Conservation (phyloP, 441 rosid species). For the Theobroma grandiflorum region DNA sequence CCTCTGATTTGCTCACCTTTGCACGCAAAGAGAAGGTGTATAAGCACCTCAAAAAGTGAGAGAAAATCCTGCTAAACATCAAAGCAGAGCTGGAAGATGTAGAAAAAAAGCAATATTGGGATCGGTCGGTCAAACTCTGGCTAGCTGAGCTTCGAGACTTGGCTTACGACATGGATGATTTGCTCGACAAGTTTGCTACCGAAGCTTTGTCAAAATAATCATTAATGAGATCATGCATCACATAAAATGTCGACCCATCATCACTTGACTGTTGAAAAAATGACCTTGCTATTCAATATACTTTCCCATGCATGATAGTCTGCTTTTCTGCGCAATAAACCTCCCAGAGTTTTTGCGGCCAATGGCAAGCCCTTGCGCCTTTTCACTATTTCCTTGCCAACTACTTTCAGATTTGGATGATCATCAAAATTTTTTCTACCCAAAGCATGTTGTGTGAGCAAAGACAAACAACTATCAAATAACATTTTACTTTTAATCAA, state of each 20-base stretch:
- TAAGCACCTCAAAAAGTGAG: no score
- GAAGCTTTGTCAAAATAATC: background rate
- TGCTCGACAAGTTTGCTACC: constrained; percentile 25
- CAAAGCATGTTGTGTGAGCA: constrained; percentile 11
- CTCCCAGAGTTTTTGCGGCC: constrained; percentile 42
- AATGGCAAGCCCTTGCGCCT: constrained; percentile 29
- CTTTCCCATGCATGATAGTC: constrained; percentile 10
- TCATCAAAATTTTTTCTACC: background rate
- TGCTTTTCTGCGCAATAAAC: constrained; percentile 15
- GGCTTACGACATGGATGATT: constrained; percentile 33
- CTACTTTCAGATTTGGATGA: background rate
- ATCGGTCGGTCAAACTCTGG: constrained; percentile 7
- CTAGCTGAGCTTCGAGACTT: constrained; percentile 20
- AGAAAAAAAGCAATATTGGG: background rate
- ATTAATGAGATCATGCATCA: background rate
- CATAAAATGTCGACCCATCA: background rate
- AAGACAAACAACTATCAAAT: background rate
- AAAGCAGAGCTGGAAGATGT: constrained; percentile 8
- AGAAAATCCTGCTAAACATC: background rate
- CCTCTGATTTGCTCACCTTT: no score
- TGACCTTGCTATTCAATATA: constrained; percentile 29
- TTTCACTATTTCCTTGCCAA: constrained; percentile 22
- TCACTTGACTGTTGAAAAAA: constrained; percentile 8
- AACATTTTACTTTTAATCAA: no score
- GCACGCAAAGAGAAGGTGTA: no score